Conservation (phyloP, 2,329 filamentous ascomycete genomes). For the Cercospora brassicicola region DNA sequence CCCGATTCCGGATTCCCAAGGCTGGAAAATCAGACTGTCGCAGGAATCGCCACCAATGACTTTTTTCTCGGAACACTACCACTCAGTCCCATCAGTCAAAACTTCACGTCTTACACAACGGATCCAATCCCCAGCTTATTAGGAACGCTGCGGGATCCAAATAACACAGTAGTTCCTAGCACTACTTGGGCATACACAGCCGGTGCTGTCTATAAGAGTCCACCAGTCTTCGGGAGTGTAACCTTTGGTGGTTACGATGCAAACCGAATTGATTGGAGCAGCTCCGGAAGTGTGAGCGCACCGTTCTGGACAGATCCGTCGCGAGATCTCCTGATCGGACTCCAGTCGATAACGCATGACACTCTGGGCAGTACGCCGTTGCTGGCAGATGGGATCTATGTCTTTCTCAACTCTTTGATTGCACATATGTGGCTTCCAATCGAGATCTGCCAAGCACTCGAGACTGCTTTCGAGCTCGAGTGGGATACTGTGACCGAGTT, state of each 20-base stretch:
- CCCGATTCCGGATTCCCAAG: slow-evolving; percentile 28
- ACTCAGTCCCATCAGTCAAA: slow-evolving; percentile 27
- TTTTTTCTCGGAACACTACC: slow-evolving; percentile 41
- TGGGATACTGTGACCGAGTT: slow-evolving; percentile 42
- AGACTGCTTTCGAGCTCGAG: slow-evolving; percentile 42
- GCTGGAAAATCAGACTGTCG: slow-evolving; percentile 37
- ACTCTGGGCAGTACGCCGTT: slow-evolving; percentile 30
- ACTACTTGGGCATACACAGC: slow-evolving; percentile 35
- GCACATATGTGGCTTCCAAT: slow-evolving; percentile 45
- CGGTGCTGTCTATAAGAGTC: slow-evolving; percentile 32
- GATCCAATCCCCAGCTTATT: no score
- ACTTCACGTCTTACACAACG: slow-evolving; percentile 23
- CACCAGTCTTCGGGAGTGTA: slow-evolving; percentile 33
- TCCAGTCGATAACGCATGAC: slow-evolving; percentile 31
- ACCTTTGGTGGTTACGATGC: slow-evolving; percentile 47
- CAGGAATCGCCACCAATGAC: slow-evolving; percentile 24
- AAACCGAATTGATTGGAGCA: slow-evolving; percentile 39
- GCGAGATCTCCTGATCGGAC: slow-evolving; percentile 30
- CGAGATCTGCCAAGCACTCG: slow-evolving; percentile 43
- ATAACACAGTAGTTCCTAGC: slow-evolving; percentile 13
- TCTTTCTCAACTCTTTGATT: slow-evolving; percentile 45
- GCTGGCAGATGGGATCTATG: slow-evolving; percentile 20
- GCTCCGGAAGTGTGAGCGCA: slow-evolving; percentile 29
- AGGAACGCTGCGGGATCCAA: slow-evolving; percentile 12
- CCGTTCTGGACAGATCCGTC: slow-evolving; percentile 32